Base-by-base conservation (phyloP, 2,329 filamentous ascomycete species). In the Epichloe baconii region DNA sequence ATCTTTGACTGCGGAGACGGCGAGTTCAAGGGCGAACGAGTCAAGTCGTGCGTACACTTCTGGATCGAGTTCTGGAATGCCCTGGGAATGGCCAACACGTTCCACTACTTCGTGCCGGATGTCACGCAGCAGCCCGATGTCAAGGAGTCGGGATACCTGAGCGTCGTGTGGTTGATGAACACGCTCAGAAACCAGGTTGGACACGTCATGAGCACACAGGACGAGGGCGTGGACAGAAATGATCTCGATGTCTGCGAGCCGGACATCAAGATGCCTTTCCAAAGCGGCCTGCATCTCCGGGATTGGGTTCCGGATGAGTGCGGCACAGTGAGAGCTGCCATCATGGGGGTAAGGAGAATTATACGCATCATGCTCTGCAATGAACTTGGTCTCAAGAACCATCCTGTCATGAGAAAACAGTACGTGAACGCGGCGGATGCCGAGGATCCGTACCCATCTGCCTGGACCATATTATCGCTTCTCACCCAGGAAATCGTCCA, bases 11-110 rank as follows among this genome's bases (percentile, higher is more conserved):
- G 53, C 46, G 43, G 45, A n/a, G 42, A 50, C 7, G 41, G 23
- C 4, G 38, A 44, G 4, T 21, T 40, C 23, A 54, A 50, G n/a
- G 15, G 14, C 10, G 40, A 51, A 21, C 56, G 58, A 14, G 26
- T 57, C 47, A 36, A 52, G 31, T 51, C 53, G 26, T 55, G 52
- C 23, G 44, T 54, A 3, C 51, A 56, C n/a, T 47, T 56, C n/a
- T 59, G 58, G 58, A 53, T 54, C 8, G 51, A 51, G 23, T 58
- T 58, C 42, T 55, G 50, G 53, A 55, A 57, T 42, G 47, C 23
- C 17, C 26, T 59, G 23, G 56, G 50, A 10, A 49, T 57, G 44
- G 48, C 55, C 7, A 53, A 49, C 23, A 50, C 52, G 44, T 60
- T 59, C 38, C 37, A 49, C n/a, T 57, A 57, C 44, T 56, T 57